These are phyloP conservation scores for Phaeophleospora eucalypticola DNA, from an alignment of 2,329 filamentous ascomycete species.

Conservation along the genomic window DNA sequence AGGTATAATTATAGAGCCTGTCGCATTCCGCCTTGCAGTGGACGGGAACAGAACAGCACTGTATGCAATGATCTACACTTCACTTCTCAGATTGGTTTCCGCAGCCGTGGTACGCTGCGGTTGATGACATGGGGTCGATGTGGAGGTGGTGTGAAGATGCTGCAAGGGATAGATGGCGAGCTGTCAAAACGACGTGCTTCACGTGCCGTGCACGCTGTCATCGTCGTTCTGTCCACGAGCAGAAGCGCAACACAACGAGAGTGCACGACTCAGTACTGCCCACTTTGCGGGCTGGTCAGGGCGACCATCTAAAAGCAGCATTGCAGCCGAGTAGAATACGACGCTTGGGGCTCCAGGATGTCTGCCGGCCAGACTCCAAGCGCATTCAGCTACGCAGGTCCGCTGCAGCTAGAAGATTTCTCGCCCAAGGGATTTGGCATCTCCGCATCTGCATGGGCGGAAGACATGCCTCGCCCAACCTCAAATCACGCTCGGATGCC, in stretches of 20 bases:
- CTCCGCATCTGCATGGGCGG: too few species aligned
- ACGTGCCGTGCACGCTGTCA: neutral
- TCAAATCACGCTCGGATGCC: too few species aligned
- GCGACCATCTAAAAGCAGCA: too few species aligned
- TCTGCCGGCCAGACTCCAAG: neutral
- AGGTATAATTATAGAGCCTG: neutral
- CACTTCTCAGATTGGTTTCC: neutral
- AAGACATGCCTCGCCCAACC: conserved; percentile 8
- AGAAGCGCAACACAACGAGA: neutral
- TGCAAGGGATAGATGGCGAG: neutral
- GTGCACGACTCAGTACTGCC: neutral
- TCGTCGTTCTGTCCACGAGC: neutral
- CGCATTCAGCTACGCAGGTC: conserved; percentile 1
- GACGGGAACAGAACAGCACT: neutral
- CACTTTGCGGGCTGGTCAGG: too few species aligned
- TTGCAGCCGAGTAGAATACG: too few species aligned
- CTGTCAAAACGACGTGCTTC: conserved; percentile 1
- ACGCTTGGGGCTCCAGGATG: too few species aligned
- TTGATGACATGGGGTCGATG: neutral
- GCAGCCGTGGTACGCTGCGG: neutral
- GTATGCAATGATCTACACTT: neutral
- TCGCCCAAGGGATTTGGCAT: conserved; percentile 8
- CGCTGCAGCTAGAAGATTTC: conserved; percentile 11
- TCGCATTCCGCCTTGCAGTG: neutral
- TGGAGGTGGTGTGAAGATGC: conserved; percentile 1